Evolutionary conservation across 495 filamentous ascomycete genomes (phyloP).

Genomic region (Penicillium goetzii): DNA sequence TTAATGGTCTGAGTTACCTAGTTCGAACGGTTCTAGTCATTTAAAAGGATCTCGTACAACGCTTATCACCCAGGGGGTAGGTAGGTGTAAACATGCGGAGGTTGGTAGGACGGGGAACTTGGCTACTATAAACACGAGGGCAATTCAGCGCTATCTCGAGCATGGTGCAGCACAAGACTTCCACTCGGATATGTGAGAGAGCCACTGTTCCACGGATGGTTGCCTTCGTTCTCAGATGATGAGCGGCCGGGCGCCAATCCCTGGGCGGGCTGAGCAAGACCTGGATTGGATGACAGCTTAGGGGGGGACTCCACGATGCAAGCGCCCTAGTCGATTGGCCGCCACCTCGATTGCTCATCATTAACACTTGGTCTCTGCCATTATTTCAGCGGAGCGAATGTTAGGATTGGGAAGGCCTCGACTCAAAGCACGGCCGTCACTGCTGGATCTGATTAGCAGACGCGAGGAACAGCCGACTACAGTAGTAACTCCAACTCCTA

Average conservation of each 20-base stretch:
- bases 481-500: background rate
- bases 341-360: conserved; percentile 1
- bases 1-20: background rate
- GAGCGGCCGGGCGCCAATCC: conserved; percentile 25
- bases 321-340: conserved; percentile 15
- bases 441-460: conserved; percentile 69
- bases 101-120: background rate
- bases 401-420: conserved; percentile 63
- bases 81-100: background rate
- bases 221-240: conserved; percentile 6
- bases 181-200: background rate
- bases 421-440: conserved; percentile 70
- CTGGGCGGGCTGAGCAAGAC: conserved; percentile 6
- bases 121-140: background rate
- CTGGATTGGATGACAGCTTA: conserved; percentile 28
- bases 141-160: background rate
- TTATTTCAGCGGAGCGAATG: conserved; percentile 42
- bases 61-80: background rate
- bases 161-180: background rate
- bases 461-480: conserved; percentile 20
- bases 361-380: background rate
- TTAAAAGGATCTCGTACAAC: background rate
- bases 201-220: background rate
- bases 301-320: conserved; percentile 26
- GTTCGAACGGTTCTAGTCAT: background rate